phyloP scores from a whole-genome alignment of 352 stramenopile species.

The Pythium oligandrum region DNA sequence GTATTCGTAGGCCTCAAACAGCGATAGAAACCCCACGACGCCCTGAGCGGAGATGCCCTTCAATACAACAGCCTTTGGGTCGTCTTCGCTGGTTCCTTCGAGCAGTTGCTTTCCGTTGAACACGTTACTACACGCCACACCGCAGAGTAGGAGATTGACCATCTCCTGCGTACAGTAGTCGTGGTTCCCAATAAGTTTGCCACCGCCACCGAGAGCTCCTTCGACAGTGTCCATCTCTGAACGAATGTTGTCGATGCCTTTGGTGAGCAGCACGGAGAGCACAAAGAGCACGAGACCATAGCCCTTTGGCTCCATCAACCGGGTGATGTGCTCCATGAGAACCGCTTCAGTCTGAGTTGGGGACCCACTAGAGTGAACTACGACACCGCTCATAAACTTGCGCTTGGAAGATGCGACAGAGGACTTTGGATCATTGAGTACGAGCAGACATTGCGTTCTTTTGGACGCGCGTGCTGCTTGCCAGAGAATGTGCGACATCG shows the following conservation, averaged over 20 bases:
- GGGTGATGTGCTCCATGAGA: slow-evolving; percentile 23
- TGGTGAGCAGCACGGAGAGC: slow-evolving; percentile 58
- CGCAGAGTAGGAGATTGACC: slow-evolving; percentile 94
- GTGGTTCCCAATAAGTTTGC: slow-evolving; percentile 77
- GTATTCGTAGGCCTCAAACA: slow-evolving; percentile 91
- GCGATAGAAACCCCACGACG: slow-evolving; percentile 84
- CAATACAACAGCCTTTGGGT: slow-evolving; percentile 61
- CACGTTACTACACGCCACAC: slow-evolving; percentile 90
- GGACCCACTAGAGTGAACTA: slow-evolving; percentile 25
- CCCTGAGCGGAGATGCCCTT: slow-evolving; percentile 52
- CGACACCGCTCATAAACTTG: slow-evolving; percentile 40
- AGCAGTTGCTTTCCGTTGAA: slow-evolving; percentile 90
- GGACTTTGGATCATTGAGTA: slow-evolving; percentile 23
- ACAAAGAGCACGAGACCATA: slow-evolving; percentile 76
- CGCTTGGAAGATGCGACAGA: slow-evolving; percentile 12
- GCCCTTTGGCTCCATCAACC: slow-evolving; percentile 51
- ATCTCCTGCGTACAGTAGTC: slow-evolving; percentile 93
- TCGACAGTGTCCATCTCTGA: slow-evolving; percentile 85
- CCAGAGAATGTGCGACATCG: slow-evolving; percentile 62
- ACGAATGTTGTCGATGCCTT: slow-evolving; percentile 45
- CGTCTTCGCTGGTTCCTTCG: slow-evolving; percentile 49
- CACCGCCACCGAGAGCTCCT: slow-evolving; percentile 26
- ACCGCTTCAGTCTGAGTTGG: slow-evolving; percentile 31
- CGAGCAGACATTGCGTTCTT: slow-evolving; percentile 26
- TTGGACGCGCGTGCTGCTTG: slow-evolving; percentile 28